A percentile compares a stretch with the other conserved stretches of the same genome.
Evolutionary conservation across 164 flowering plant genomes (phyloP).

Genomic region (Euptelea pleiosperma): DNA sequence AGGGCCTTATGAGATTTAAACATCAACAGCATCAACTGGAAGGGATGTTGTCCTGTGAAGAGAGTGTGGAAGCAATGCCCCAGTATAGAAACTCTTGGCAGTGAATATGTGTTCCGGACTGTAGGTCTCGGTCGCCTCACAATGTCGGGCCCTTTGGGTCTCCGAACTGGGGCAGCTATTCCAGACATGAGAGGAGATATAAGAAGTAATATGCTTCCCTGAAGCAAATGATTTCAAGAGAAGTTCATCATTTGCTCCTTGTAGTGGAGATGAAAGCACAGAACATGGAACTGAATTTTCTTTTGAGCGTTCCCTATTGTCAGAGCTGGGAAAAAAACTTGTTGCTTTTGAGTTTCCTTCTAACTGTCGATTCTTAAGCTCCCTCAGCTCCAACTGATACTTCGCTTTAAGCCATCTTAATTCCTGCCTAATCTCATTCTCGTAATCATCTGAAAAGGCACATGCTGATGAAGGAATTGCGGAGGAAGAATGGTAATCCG

Average conservation of each 20-base stretch:
- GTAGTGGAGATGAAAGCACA: slow-evolving; percentile 9
- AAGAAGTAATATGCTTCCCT: slow-evolving; percentile 20
- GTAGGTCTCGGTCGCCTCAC: slow-evolving; percentile 21
- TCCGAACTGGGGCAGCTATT: slow-evolving; percentile 21
- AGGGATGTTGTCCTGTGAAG: slow-evolving; percentile 46
- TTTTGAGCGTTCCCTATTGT: slow-evolving; percentile 10
- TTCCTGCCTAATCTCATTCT: slow-evolving; percentile 65
- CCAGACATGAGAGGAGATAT: slow-evolving; percentile 11
- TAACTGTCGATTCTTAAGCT: slow-evolving; percentile 46
- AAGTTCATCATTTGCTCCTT: slow-evolving; percentile 18
- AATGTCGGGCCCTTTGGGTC: slow-evolving; percentile 18
- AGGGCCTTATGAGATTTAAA: slow-evolving; percentile 14
- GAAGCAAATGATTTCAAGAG: slow-evolving; percentile 18
- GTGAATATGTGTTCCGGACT: slow-evolving; percentile 47
- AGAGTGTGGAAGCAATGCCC: slow-evolving; percentile 44
- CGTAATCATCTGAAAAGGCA: slow-evolving; percentile 35
- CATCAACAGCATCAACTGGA: slow-evolving; percentile 33
- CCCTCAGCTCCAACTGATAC: slow-evolving; percentile 64
- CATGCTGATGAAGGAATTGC: slow-evolving; percentile 13
- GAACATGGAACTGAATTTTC: slow-evolving; percentile 6
- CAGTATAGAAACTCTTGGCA: slow-evolving; percentile 52
- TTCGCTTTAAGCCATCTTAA: slow-evolving; percentile 84
- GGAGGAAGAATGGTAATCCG: slow-evolving; percentile 8
- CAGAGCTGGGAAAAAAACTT: slow-evolving; percentile 4
- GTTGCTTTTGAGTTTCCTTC: slow-evolving; percentile 25